Evolutionary conservation across 2,329 filamentous ascomycete genomes (phyloP), one percentile per base, ranked within the genome.

Genomic region (Boeremia exigua): DNA sequence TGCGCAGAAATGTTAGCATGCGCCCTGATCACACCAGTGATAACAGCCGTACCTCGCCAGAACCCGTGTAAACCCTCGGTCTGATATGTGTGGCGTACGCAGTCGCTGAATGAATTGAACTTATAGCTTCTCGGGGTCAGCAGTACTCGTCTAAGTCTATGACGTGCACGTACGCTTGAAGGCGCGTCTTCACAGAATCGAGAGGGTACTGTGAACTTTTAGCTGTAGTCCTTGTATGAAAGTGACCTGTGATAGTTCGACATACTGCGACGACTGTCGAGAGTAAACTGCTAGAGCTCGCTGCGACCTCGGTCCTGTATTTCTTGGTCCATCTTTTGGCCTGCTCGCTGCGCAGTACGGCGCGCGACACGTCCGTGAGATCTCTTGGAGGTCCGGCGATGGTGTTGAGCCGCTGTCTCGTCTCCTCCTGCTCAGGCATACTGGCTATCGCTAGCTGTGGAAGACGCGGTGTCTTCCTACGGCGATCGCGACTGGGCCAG

Each of bases 141-240:
- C 28, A 27, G 30, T 54, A 28, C 45, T 47, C 19, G 6, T 25
- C 33, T 19, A 33, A 10, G 23, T 14, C 25, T 23, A 47, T 48
- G 54, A 43, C 37, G 52, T 34, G 48, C 45, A 63, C 76, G 59
- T 75, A 79, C 63, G 89, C 90, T 80, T 96, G 91, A 86, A 95
- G 91, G 70, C 91, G 89, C 52, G 90, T 93, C 81, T 96, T 96
- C 73, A 94, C 88, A 68, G 91, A 94, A 75, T 96, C 91, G 65
- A 96, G 85, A 19, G 91, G 91, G 72, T 94, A 96, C 80, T 82
- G 48, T 19, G 48, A 58, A 44, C 45, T 50, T 55, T 75, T 39
- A 75, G 71, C 50, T 27, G 12, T 12, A 6, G 11, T 19, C 8
- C 17, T 50, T 15, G 11, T 10, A n/a, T n/a, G 4, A 6, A 3